These are phyloP conservation scores for Triadica sebifera DNA, from an alignment of 345 rosid genomes.

Conservation along the genomic window DNA sequence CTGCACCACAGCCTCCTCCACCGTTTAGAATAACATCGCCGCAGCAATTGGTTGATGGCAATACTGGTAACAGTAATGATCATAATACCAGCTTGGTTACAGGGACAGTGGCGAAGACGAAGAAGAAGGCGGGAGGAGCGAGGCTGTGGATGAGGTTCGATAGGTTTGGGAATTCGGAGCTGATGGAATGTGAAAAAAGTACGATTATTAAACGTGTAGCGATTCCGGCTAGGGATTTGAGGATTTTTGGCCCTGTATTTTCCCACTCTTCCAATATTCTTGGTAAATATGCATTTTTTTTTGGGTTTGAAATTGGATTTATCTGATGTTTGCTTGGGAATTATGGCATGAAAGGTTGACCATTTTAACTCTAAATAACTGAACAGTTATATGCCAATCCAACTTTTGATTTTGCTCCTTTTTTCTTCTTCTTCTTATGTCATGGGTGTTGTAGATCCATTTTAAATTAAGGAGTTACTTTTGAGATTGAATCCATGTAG, in stretches of 20 bases:
- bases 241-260: constrained; percentile 90
- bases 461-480: too few relatives aligned
- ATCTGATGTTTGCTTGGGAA: neutral
- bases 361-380: neutral
- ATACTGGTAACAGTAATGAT: neutral
- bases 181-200: constrained; percentile 81
- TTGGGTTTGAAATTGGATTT: neutral
- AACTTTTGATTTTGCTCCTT: neutral
- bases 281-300: constrained; percentile 29
- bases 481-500: too few relatives aligned
- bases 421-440: too few relatives aligned
- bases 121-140: constrained; percentile 88
- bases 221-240: constrained; percentile 88
- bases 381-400: neutral
- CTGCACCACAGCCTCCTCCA: constrained; percentile 17
- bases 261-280: constrained; percentile 86
- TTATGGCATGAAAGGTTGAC: neutral
- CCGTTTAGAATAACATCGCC: constrained; percentile 18
- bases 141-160: constrained; percentile 94
- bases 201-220: constrained; percentile 66
- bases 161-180: constrained; percentile 67
- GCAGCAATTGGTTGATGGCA: neutral
- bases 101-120: constrained; percentile 41
- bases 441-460: too few relatives aligned
- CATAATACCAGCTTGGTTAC: neutral